These are phyloP conservation scores for Actinomortierella ambigua DNA, from an alignment of 371 early-diverging fungal genomes.

Conservation along the genomic window DNA sequence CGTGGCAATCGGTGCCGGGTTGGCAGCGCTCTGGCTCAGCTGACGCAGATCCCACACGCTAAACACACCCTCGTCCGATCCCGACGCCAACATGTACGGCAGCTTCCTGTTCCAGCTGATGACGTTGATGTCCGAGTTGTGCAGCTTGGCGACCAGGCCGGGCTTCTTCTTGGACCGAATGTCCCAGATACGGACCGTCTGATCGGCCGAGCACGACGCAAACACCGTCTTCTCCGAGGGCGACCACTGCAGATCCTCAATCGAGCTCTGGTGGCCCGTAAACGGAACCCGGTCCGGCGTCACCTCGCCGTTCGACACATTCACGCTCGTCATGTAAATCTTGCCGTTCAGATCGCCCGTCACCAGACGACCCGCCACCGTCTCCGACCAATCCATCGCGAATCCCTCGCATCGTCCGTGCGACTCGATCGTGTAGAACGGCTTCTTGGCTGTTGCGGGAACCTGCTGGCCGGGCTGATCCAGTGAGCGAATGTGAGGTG, in stretches of 20 bases:
- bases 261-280: conserved; percentile 82
- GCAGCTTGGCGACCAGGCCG: conserved; percentile 83
- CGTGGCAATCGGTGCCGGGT: conserved; percentile 88
- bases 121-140: conserved; percentile 92
- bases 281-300: conserved; percentile 78
- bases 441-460: conserved; percentile 68
- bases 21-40: conserved; percentile 46
- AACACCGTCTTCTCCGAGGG: conserved; percentile 90
- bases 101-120: conserved; percentile 91
- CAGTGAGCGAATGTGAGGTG: conserved; percentile 72
- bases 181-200: conserved; percentile 96
- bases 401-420: conserved; percentile 90
- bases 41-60: conserved; percentile 94
- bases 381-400: conserved; percentile 92
- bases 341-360: conserved; percentile 85
- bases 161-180: conserved; percentile 75
- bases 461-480: conserved; percentile 79
- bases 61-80: conserved; percentile 92
- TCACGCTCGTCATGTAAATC: conserved; percentile 81
- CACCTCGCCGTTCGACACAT: conserved; percentile 61
- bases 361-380: conserved; percentile 75
- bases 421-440: conserved; percentile 77
- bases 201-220: conserved; percentile 90
- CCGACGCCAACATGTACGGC: conserved; percentile 89
- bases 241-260: conserved; percentile 98